These are phyloP conservation scores for Aspergillus incahuasiensis DNA, from an alignment of 495 filamentous ascomycete species.

Conservation along the genomic window DNA sequence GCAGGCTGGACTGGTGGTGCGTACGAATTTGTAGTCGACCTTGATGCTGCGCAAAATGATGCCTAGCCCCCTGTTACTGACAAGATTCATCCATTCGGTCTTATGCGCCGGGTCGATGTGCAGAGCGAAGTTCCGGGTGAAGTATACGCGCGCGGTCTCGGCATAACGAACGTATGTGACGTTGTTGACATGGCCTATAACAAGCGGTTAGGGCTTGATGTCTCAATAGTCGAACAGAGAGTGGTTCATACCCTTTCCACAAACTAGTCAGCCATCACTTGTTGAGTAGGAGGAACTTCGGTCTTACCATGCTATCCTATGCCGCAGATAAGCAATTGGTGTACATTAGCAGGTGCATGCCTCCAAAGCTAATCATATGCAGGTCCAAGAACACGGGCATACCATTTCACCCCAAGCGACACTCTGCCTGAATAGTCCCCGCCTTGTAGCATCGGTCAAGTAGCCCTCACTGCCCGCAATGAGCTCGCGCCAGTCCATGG, in stretches of 20 bases:
- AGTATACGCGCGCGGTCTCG: constrained; percentile 79
- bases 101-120: constrained; percentile 63
- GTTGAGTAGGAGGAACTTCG: neutral
- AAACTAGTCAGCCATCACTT: constrained; percentile 1
- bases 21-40: constrained; percentile 88
- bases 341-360: constrained; percentile 13
- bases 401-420: constrained; percentile 94
- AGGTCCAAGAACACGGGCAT: constrained; percentile 13
- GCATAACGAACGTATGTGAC: constrained; percentile 80
- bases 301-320: constrained; percentile 56
- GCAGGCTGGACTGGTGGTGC: constrained; percentile 11
- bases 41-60: constrained; percentile 78
- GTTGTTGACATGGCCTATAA: constrained; percentile 79
- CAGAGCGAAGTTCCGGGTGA: constrained; percentile 70
- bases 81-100: constrained; percentile 65
- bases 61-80: constrained; percentile 60
- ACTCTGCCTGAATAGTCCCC: constrained; percentile 64
- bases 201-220: neutral
- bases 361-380: neutral
- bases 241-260: constrained; percentile 23
- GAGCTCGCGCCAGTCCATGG: constrained; percentile 72
- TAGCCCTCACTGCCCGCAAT: constrained; percentile 79
- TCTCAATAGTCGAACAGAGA: neutral
- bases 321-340: neutral
- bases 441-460: constrained; percentile 58